Base-by-base conservation (phyloP, 306 rosid genomes). In the Spatholobus suberectus region DNA sequence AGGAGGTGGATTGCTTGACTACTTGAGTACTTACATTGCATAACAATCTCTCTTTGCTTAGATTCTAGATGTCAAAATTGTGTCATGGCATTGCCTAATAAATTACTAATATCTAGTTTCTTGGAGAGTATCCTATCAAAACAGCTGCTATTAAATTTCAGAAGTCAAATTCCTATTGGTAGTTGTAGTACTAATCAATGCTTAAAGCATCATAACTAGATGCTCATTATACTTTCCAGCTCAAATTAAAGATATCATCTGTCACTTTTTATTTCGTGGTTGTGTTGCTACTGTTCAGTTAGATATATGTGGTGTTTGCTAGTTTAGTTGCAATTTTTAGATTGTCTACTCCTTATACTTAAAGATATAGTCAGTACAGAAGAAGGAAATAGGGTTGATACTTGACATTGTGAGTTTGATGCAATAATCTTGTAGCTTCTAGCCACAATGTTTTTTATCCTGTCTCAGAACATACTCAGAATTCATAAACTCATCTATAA, bases 1-100 rank as follows among this genome's bases (percentile, higher is more conserved):
- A 54, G 61, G 61, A 54, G 26, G 61, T 18, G 61, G 27, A 49
- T 49, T 15, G 21, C n/a, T 13, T 5, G 43, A 13, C 9, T 29
- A 26, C 21, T 37, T 37, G 11, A n/a, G 43, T 7, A 34, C 46
- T 65, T 46, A 18, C 52, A n/a, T n/a, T 65, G 46, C 58, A 35
- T n/a, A 37, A 20, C 9, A 38, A 40, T 55, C 44, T 11, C 24
- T 52, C 66, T n/a, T 55, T 75, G 51, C 52, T 29, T 55, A 35
- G 69, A 75, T 59, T 66, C 41, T 75, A 73, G 62, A 76, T 75
- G 65, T 81, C 23, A 49, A 27, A 40, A 40, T 58, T 66, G 54
- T 65, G 10, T 46, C 51, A 74, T 82, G 32, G 26, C 52, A 34
- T 52, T 73, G n/a, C 14, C 67, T 49, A 11, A 65, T 23, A 6